Base-by-base conservation (phyloP, 2,329 filamentous ascomycete genomes). In the Fusarium sp. region DNA sequence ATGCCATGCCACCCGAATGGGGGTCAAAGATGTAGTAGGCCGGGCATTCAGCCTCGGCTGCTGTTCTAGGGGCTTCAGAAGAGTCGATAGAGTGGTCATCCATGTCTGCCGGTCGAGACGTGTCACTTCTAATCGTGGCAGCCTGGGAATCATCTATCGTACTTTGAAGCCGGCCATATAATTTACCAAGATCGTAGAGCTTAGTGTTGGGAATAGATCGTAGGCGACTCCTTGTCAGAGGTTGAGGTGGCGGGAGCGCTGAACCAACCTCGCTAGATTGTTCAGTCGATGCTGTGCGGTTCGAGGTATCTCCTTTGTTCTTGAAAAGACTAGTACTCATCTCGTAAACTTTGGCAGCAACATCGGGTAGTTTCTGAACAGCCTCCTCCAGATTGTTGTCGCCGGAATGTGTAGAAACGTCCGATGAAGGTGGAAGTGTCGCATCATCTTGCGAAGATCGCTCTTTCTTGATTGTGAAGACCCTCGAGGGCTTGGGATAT, bases 11-110 rank as follows among this genome's bases (percentile, higher is more conserved):
- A 32, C 27, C n/a, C 20, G 68, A 62, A 7, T 25, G 56, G 44
- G 68, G 62, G 25, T 67, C 56, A 10, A 72, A 60, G 13, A 72
- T 59, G 41, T 74, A 71, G 30, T 73, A 72, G 8, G 66, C 50
- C 27, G 46, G 27, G 13, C 15, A 32, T 22, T 52, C 57, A 11
- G 47, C 27, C 13, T 51, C 52, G n/a, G 43, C 32, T 8, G 56
- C 22, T 17, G 35, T 17, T 15, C 43, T 48, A 11, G 22, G 47
- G n/a, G 37, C 37, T 17, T 47, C 43, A 10, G 40, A 55, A n/a
- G 23, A 53, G 11, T 32, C 27, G 19, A 49, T 23, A 3, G 62
- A 59, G 14, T 55, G 50, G 11, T 19, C 23, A 35, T 65, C 56
- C 9, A 50, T 25, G 13, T 69, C 62, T 32, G 25, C 41, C 13